Evolutionary conservation across 805 yeast species (phyloP), one percentile per base, ranked within the genome.

Genomic region (Wickerhamomyces rabaulensis): DNA sequence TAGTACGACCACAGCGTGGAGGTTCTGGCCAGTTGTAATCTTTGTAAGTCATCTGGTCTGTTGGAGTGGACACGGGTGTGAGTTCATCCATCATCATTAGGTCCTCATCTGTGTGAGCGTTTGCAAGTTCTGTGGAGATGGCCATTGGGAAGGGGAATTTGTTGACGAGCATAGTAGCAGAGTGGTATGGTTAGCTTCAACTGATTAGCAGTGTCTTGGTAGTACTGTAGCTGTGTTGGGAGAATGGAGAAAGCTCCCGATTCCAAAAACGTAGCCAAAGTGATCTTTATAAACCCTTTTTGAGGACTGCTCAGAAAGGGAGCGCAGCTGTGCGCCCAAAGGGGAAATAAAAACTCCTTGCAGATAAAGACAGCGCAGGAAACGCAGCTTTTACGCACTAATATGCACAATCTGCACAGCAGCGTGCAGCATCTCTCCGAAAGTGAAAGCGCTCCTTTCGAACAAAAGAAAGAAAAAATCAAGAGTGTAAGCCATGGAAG

Each of bases 1-100:
- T 54, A 2, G 62, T 57, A 53, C 63, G 54, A 8, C 52, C 57
- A 36, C 48, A 57, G 17, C 49, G 44, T 13, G 63, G 61, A 3
- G 54, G 51, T 35, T 54, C 52, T n/a, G 53, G 52, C 46, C 49
- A 49, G 19, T 51, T 39, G 27, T 44, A 45, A 23, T 44, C 41
- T 31, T 41, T 45, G n/a, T 26, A 39, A 2, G 52, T 23, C 21
- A 47, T 31, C 19, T 54, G 58, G 4, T 58, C 62, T 1, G 56
- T 52, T 15, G 62, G 62, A 4, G 62, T 58, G 8, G 56, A 52
- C 13, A 58, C 58, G 6, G 60, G 58, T 2, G 61, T 52, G 25
- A 50, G 17, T 19, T 52, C 58, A 38, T 48, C 53, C 53, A 52
- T 50, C 46, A 47, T 44, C 12, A 19, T 21, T n/a, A 50, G 12